Evolutionary conservation across 352 stramenopile genomes (phyloP), one percentile per base, ranked within the genome.

Genomic region (Phytophthora vignae): DNA sequence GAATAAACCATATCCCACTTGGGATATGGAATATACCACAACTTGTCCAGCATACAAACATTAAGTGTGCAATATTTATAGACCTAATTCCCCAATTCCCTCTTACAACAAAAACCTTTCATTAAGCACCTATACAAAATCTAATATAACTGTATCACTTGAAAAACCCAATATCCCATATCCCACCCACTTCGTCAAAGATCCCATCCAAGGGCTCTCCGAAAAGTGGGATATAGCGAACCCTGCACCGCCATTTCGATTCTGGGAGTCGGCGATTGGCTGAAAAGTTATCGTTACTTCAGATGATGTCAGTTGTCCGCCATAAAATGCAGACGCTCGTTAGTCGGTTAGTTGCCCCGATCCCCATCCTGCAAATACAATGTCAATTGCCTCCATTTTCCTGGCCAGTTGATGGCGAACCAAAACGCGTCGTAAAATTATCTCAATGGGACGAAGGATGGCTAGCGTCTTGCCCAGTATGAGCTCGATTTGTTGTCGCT

Each of bases 271-370:
- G 31, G 25, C 31, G 60, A 73, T 75, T 71, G 55, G 62, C 31
- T 60, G 21, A 56, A 74, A 70, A 12, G 22, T 14, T 54, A 44
- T 2, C n/a, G 53, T 56, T 62, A 62, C 52, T 69, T 56, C 52
- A 63, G 11, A 42, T 64, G 31, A 53, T 48, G 19, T 15, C 19
- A 53, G 22, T 55, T 22, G 6, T 4, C 17, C 2, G 17, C 17
- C 31, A 36, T 36, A 11, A 50, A 29, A 15, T 55, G 48, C 10
- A 33, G 19, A 17, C 19, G 21, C 48, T 36, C 50, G 50, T 38
- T 38, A 38, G 50, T 36, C 31, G 31, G 31, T 36, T 36, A 36
- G 31, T 36, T 36, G 31, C 31, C 2, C 6, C 3, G 50, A 12
- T 36, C 5, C 12, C 8, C 21, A 1, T 19, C 50, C n/a, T 56